phyloP scores from a whole-genome alignment of 305 asterid genomes.

The Fraxinus dipetala region DNA sequence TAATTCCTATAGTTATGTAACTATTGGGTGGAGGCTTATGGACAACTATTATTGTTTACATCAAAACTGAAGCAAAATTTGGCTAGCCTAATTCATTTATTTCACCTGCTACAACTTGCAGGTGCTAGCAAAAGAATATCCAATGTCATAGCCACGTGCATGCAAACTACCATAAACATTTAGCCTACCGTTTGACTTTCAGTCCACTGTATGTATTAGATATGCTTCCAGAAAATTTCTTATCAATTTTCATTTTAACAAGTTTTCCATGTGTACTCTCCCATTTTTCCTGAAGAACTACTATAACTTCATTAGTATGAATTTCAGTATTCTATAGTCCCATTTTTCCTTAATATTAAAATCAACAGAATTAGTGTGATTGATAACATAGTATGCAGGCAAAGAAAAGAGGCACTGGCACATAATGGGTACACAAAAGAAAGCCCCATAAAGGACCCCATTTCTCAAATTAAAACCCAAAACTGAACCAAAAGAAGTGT shows the following conservation, averaged over 20 bases:
- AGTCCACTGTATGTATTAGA: not conserved
- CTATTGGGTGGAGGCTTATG: not conserved
- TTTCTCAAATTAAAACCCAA: not conserved
- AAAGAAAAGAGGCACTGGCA: not conserved
- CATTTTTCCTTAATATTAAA: not conserved
- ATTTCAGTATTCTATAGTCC: not conserved
- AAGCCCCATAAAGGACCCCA: not conserved
- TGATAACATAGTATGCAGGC: not conserved
- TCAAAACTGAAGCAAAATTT: not conserved
- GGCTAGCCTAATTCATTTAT: not conserved
- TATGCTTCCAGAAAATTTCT: not conserved
- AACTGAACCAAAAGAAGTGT: not conserved
- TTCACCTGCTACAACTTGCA: not conserved
- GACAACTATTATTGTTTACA: not conserved
- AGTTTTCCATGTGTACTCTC: not conserved
- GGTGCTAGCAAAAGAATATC: not conserved
- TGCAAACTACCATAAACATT: not conserved
- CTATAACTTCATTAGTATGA: not conserved
- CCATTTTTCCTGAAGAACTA: not conserved
- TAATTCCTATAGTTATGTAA: not conserved
- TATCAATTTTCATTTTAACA: not conserved
- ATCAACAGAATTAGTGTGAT: not conserved
- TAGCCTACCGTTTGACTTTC: not conserved
- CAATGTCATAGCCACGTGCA: not conserved
- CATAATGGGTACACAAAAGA: not conserved